These are phyloP conservation scores for Ottelia alismoides DNA, from an alignment of 106 monocot genomes.

Conservation along the genomic window DNA sequence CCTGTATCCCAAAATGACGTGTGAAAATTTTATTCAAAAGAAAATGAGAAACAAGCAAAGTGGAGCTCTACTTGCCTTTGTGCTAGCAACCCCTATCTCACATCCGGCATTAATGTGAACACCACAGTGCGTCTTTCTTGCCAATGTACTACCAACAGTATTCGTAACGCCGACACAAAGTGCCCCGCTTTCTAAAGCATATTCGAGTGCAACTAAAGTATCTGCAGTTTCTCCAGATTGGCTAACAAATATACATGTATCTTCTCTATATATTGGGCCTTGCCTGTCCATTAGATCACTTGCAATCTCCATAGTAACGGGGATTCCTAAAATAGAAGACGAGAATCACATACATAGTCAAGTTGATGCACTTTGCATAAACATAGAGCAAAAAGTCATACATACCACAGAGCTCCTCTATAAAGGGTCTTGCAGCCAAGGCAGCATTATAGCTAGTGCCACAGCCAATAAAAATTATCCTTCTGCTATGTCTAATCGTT, in stretches of 20 bases:
- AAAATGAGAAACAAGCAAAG: neutral
- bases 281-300: conserved; percentile 88
- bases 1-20: conserved; percentile 18
- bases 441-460: conserved; percentile 99
- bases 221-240: conserved; percentile 99
- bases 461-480: conserved; percentile 90
- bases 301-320: conserved; percentile 86
- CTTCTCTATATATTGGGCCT: conserved; percentile 88
- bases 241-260: conserved; percentile 91
- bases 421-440: conserved; percentile 78
- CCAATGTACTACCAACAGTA: conserved; percentile 91
- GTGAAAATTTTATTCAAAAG: neutral
- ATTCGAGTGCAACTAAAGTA: conserved; percentile 84
- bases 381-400: no score
- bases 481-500: conserved; percentile 91
- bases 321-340: conserved; percentile 49
- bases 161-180: conserved; percentile 97
- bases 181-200: conserved; percentile 85
- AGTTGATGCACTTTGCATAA: neutral
- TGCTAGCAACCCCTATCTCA: conserved; percentile 97
- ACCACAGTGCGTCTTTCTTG: conserved; percentile 93
- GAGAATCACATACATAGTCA: neutral
- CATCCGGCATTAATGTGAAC: conserved; percentile 98
- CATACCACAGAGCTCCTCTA: conserved; percentile 86
- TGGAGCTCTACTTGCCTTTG: conserved; percentile 43